A percentile compares a stretch with the other conserved stretches of the same genome.
Conservation (phyloP, 345 rosid species). For the Syzygium aqueum region DNA sequence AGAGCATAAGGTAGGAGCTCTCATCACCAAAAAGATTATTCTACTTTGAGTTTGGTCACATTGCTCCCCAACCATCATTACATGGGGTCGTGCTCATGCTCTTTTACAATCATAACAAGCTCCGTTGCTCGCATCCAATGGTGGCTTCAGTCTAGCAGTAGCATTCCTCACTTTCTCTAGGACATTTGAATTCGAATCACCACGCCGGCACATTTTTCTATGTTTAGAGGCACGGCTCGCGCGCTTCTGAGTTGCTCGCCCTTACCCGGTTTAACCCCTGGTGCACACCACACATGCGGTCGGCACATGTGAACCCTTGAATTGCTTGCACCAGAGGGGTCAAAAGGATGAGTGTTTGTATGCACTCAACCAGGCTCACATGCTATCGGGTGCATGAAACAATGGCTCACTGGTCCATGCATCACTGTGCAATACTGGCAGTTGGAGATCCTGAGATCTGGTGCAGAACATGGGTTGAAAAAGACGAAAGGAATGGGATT, state of each 20-base stretch:
- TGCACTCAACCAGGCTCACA: background rate
- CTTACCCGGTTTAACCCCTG: background rate
- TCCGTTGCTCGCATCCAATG: background rate
- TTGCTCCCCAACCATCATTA: background rate
- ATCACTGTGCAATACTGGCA: background rate
- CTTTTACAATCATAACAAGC: background rate
- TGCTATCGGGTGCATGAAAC: too few relatives aligned
- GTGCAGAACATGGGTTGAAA: background rate
- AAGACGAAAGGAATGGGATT: background rate
- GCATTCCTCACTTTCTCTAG: background rate
- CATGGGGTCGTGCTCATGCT: background rate
- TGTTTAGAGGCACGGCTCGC: background rate
- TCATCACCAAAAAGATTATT: background rate
- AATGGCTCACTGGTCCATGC: background rate
- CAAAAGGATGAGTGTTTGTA: background rate
- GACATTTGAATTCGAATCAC: background rate
- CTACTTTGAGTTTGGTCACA: background rate
- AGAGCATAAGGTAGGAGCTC: background rate
- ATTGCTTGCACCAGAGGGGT: background rate
- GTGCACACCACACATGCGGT: background rate
- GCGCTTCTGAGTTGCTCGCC: background rate
- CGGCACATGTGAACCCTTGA: background rate
- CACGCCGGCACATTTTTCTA: background rate
- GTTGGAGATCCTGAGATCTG: background rate
- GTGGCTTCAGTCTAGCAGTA: background rate